Base-by-base conservation (phyloP, 176 grass and related monocot genomes). In the Oryza glaberrima region DNA sequence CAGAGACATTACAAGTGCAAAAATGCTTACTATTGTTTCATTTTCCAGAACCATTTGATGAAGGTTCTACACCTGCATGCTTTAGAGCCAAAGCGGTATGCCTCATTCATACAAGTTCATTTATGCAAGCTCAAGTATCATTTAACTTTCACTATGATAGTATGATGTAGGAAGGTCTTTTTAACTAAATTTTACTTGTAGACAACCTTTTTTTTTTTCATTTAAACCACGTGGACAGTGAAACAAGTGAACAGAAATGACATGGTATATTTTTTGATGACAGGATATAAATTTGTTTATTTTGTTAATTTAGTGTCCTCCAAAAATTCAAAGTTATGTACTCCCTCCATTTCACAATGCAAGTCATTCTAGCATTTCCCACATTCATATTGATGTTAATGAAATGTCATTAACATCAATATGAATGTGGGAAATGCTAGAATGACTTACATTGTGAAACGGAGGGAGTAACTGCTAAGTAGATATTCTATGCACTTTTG, bases 31-130 rank as follows among this genome's bases (percentile, higher is more conserved):
- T 66, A 11, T 47, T 76, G 6, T 81, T 72, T 74, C 15, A 36
- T 89, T 88, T 77, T 89, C 36, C 86, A 98, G 96, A 88, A 72
- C 66, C 77, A 86, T 90, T 92, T 69, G 80, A 95, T 91, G 91
- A 90, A 86, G 78, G 44, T 43, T 87, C 77, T 67, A 80, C 84
- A 44, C 77, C 72, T 68, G 81, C 79, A 44, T 87, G 86, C 83
- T 92, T 92, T 85, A 86, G 87, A 72, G 63, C 86, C 52, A 87
- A 92, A 79, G 69, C 73, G 83, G 96, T 98, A 95, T 17, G 89
- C 17, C 11, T 30, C 77, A 82, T 83, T 77, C 34, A 51, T 75
- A 9, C 1, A 56, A 35, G 14, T 60, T 77, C 64, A 28, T 86
- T 67, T 48, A 69, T 2, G 6, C 20, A 12, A 34, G 68, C 22